phyloP scores from a whole-genome alignment of 2,329 filamentous ascomycete genomes.

The Monosporascus sp. region DNA sequence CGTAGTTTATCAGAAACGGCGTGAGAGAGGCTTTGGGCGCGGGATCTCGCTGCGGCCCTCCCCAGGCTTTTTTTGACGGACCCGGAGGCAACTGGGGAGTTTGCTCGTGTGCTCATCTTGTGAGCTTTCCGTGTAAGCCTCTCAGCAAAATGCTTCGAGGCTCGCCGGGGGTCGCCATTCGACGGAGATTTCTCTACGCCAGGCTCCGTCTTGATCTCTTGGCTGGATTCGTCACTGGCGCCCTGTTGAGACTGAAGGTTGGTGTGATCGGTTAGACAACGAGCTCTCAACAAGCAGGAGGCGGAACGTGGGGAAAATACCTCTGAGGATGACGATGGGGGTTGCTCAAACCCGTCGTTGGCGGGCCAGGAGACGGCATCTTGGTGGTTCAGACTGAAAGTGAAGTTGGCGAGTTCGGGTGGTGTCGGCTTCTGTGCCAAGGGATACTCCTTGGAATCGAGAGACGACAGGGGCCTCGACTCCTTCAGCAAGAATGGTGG shows the following conservation, averaged over 20 bases:
- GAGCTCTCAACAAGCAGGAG: background rate
- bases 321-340: conserved; percentile 17
- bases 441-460: conserved; percentile 87
- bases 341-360: conserved; percentile 19
- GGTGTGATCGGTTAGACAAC: conserved; percentile 8
- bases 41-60: conserved; percentile 21
- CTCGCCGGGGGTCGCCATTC: conserved; percentile 18
- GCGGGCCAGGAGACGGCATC: conserved; percentile 38
- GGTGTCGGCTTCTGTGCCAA: conserved; percentile 80
- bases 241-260: conserved; percentile 21
- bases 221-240: conserved; percentile 16
- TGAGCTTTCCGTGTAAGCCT: conserved; percentile 26
- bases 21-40: conserved; percentile 21
- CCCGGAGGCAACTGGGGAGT: conserved; percentile 27
- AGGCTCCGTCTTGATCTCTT: conserved; percentile 25
- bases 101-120: conserved; percentile 26
- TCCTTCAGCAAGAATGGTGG: conserved; percentile 78
- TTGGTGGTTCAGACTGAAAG: conserved; percentile 61
- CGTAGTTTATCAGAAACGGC: conserved; percentile 35
- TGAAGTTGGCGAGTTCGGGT: conserved; percentile 68
- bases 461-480: conserved; percentile 61
- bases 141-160: conserved; percentile 20
- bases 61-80: conserved; percentile 26
- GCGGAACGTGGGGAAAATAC: background rate
- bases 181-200: conserved; percentile 27